These are phyloP conservation scores for Erucastrum elatum DNA, from an alignment of 345 rosid species.

Conservation along the genomic window DNA sequence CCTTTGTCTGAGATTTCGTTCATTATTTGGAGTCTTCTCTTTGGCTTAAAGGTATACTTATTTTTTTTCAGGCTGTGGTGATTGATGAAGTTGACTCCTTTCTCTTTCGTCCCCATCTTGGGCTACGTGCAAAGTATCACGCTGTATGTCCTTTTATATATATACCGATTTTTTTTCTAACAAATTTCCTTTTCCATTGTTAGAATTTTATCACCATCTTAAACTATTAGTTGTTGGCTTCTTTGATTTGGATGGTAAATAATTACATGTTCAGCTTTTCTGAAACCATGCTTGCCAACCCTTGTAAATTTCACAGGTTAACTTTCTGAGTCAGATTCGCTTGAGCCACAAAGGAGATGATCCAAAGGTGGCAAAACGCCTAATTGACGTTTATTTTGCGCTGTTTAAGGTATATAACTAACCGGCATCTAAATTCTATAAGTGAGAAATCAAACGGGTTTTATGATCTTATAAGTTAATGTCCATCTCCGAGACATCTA, in stretches of 20 bases:
- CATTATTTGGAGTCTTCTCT: constrained; percentile 12
- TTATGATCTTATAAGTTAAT: too few species aligned
- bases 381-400: constrained; percentile 93
- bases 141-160: constrained; percentile 56
- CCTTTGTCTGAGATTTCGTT: background rate
- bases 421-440: background rate
- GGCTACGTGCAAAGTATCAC: constrained; percentile 79
- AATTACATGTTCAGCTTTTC: background rate
- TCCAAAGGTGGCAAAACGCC: constrained; percentile 81
- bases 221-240: background rate
- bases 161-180: background rate
- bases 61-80: constrained; percentile 73
- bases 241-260: background rate
- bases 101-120: constrained; percentile 90
- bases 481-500: background rate
- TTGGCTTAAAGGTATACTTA: background rate
- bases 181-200: background rate
- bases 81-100: constrained; percentile 90
- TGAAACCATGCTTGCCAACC: constrained; percentile 5
- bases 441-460: background rate
- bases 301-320: constrained; percentile 56
- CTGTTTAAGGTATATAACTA: constrained; percentile 68
- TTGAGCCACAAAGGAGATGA: constrained; percentile 84
- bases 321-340: constrained; percentile 85
- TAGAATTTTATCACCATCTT: background rate